Evolutionary conservation across 768 basidiomycete genomes (phyloP).

Genomic region (Lentinula lateritia): DNA sequence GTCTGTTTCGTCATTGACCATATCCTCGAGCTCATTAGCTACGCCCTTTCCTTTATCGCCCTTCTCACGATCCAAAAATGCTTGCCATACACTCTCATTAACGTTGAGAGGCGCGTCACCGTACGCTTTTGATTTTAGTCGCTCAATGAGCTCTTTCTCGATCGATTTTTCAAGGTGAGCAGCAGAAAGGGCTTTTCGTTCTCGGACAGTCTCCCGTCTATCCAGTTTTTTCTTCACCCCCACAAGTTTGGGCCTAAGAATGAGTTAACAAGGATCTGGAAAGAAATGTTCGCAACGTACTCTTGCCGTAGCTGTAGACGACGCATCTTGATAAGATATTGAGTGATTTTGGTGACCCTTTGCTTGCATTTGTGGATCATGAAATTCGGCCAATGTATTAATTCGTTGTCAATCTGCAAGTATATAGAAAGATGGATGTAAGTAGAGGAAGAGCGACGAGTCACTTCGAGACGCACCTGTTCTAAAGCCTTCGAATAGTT

Average conservation of each 20-base stretch:
- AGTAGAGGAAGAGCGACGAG: neutral
- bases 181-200: constrained; percentile 93
- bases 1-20: constrained; percentile 54
- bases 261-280: neutral
- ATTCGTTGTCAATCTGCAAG: constrained; percentile 86
- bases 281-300: constrained; percentile 37
- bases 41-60: constrained; percentile 36
- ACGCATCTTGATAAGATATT: constrained; percentile 98
- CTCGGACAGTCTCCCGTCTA: constrained; percentile 84
- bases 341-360: constrained; percentile 96
- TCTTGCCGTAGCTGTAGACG: constrained; percentile 80
- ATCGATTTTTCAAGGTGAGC: constrained; percentile 94
- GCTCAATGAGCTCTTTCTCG: constrained; percentile 92
- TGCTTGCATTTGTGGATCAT: constrained; percentile 99
- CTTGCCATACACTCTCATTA: constrained; percentile 94
- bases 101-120: constrained; percentile 97
- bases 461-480: constrained; percentile 52
- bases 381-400: constrained; percentile 98
- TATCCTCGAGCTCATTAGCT: constrained; percentile 38
- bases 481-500: constrained; percentile 94
- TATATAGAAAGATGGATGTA: neutral
- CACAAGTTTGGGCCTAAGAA: constrained; percentile 77
- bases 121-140: constrained; percentile 94
- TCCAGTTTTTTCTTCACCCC: constrained; percentile 98
- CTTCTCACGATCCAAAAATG: constrained; percentile 81